Percentiles rank a stretch among this genome's conserved stretches.
These are phyloP conservation scores for Cystobasidium slooffiae DNA, from an alignment of 1,284 basidiomycete species.

Conservation along the genomic window DNA sequence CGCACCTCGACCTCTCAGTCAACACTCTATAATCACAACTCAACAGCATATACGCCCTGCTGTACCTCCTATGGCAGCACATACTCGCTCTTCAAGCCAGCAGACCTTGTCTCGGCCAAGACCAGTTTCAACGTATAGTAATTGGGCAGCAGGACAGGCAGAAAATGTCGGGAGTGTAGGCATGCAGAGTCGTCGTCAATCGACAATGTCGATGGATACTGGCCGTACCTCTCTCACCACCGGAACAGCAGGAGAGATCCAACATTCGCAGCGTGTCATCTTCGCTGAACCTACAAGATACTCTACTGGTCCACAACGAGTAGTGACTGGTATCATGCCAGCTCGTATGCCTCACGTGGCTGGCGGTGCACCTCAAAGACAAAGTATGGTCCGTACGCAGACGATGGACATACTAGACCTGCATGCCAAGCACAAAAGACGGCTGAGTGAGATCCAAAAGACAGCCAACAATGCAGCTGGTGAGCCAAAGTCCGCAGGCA, in stretches of 20 bases:
- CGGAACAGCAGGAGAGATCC: background rate
- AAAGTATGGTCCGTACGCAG: constrained; percentile 28
- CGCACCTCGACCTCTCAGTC: constrained; percentile 34
- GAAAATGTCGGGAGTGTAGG: background rate
- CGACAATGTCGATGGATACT: constrained; percentile 3
- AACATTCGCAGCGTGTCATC: background rate
- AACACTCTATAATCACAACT: constrained; percentile 9
- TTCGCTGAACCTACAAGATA: constrained; percentile 12
- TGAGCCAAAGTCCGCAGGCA: background rate
- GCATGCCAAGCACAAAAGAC: constrained; percentile 25
- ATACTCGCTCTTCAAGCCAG: background rate
- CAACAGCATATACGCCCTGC: constrained; percentile 6
- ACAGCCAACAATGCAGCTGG: background rate
- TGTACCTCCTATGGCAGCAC: constrained; percentile 6
- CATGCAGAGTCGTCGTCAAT: constrained; percentile 12
- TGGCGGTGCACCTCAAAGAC: background rate
- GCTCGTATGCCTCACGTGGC: background rate
- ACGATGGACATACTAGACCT: constrained; percentile 41
- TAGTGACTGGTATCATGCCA: constrained; percentile 37
- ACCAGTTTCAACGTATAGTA: background rate
- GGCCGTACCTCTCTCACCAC: background rate
- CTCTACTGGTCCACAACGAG: constrained; percentile 24
- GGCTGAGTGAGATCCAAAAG: constrained; percentile 38
- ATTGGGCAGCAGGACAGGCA: background rate
- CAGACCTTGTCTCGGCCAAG: background rate